Evolutionary conservation across 208 protist genomes (phyloP), one percentile per base, ranked within the genome.

Genomic region (Porcisia hertigi): DNA sequence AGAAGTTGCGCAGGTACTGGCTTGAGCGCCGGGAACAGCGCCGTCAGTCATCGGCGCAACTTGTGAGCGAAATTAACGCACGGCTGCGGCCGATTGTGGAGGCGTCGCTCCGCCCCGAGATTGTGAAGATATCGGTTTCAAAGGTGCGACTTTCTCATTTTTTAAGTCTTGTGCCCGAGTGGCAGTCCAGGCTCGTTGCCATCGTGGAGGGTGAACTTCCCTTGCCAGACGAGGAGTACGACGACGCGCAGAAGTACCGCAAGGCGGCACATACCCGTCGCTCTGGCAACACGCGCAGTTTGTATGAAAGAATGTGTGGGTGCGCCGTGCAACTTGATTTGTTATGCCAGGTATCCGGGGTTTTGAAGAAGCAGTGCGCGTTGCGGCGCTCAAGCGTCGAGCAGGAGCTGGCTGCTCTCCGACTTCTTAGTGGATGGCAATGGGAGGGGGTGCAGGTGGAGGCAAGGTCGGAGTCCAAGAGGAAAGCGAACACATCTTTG

Each of bases 221-320:
- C 20, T 59, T 94, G 60, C 85, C 86, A 0, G 92, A 96, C 55
- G 88, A 93, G 59, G 89, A 96, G 82, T 96, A 94, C 82, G 85
- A 91, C 55, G 88, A 94, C 73, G 88, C 89, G 63, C 85, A 92
- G 63, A 81, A 81, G 75, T 94, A 90, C 67, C 87, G 91, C 57
- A 95, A 92, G 69, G 79, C 69, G 30, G 77, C 88, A 12, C 83
- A 86, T 73, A 91, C 88, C 1, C 84, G 89, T 1, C 84, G 87
- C 53, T 84, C 81, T 11, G 88, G 86, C 30, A 90, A 92, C 80
- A 90, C 83, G 2, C 73, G 75, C 39, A 80, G 85, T 54, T 77
- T 93, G 14, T 89, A 86, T 47, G 78, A 87, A 71, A 86, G 88
- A 58, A 88, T 93, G 83, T 72, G 79, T 8, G 45, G 57, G 20